phyloP scores from a whole-genome alignment of 2,329 filamentous ascomycete species.

The Xylaria sp. region DNA sequence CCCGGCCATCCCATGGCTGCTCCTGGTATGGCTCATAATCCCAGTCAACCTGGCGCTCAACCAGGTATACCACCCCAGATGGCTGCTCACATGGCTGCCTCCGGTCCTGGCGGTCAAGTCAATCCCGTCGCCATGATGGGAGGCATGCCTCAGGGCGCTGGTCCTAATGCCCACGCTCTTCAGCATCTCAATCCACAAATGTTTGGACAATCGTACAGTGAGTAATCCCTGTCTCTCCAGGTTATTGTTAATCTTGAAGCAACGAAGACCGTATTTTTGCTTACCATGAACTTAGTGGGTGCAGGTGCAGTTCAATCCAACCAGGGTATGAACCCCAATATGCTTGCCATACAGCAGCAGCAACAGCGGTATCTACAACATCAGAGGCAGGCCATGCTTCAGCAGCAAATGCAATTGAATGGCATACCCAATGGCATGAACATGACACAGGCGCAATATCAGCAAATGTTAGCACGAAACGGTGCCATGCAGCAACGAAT shows the following conservation, averaged over 20 bases:
- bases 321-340: constrained; percentile 18
- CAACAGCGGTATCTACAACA: constrained; percentile 37
- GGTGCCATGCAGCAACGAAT: constrained; percentile 46
- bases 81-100: constrained; percentile 71
- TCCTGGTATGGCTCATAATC: constrained; percentile 69
- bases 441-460: constrained; percentile 48
- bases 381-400: constrained; percentile 40
- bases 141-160: constrained; percentile 72
- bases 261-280: not conserved
- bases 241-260: not conserved
- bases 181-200: constrained; percentile 73
- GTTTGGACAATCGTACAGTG: constrained; percentile 52
- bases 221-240: constrained; percentile 22
- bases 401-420: constrained; percentile 40
- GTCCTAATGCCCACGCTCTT: constrained; percentile 71
- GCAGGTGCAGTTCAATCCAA: constrained; percentile 14
- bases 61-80: constrained; percentile 72
- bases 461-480: constrained; percentile 46
- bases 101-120: constrained; percentile 73
- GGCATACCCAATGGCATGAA: constrained; percentile 51
- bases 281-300: constrained; percentile 13
- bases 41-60: constrained; percentile 71
- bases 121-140: constrained; percentile 77
- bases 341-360: constrained; percentile 33
- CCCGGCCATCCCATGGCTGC: constrained; percentile 66